These are phyloP conservation scores for Eucalyptus melliodora DNA, from an alignment of 345 rosid genomes.

Conservation along the genomic window DNA sequence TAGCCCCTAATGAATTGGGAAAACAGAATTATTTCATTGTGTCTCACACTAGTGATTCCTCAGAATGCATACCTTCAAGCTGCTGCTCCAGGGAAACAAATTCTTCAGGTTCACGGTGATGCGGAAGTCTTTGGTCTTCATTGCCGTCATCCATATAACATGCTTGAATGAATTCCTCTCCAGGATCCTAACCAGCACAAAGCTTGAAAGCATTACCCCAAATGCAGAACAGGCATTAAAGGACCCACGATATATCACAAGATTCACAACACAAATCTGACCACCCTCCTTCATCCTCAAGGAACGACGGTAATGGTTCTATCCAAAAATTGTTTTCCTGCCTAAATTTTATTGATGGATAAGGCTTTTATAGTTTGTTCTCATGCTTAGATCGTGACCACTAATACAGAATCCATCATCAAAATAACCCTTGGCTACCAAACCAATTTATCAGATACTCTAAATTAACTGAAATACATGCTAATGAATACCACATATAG, in stretches of 20 bases:
- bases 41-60: not conserved
- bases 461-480: not conserved
- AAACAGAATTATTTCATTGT: no score
- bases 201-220: not conserved
- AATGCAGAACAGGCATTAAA: not conserved
- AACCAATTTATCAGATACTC: not conserved
- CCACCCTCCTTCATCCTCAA: not conserved
- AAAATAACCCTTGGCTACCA: not conserved
- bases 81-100: conserved; percentile 58
- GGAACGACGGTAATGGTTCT: not conserved
- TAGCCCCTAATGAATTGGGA: not conserved
- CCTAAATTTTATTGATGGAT: not conserved
- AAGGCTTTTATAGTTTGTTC: not conserved
- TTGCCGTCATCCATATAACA: conserved; percentile 84
- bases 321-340: not conserved
- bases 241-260: not conserved
- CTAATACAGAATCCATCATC: not conserved
- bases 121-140: conserved; percentile 84
- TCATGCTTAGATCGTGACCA: not conserved
- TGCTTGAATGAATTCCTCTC: conserved; percentile 71
- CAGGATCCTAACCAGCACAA: conserved; percentile 20
- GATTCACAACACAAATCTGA: not conserved
- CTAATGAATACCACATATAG: not conserved
- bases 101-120: conserved; percentile 78
- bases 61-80: conserved; percentile 30